Evolutionary conservation across 2,329 filamentous ascomycete species (phyloP).

Genomic region (Eutypella sp.): DNA sequence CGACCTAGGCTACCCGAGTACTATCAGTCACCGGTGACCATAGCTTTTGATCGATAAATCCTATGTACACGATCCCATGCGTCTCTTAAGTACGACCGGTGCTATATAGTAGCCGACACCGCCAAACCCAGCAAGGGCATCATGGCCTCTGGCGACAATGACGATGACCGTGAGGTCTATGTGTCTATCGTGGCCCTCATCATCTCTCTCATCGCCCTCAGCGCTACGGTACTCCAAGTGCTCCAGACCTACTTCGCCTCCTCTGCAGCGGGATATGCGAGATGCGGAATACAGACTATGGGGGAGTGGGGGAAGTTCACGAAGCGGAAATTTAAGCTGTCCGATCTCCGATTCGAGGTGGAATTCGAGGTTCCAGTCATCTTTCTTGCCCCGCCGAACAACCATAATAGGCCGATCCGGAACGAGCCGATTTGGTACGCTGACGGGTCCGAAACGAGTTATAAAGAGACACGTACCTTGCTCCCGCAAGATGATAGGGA

Average conservation of each 20-base stretch:
- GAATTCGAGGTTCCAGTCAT: constrained; percentile 19
- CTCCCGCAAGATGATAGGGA: constrained; percentile 4
- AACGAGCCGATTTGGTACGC: constrained; percentile 13
- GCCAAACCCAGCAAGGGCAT: too few species aligned
- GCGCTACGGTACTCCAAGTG: constrained; percentile 10
- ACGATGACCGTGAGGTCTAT: constrained; percentile 5
- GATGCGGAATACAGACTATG: constrained; percentile 12
- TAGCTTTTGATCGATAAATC: too few species aligned
- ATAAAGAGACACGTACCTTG: constrained; percentile 9
- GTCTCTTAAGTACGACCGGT: too few species aligned
- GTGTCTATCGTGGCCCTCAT: constrained; percentile 15
- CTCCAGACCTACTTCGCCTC: constrained; percentile 15
- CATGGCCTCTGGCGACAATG: background rate
- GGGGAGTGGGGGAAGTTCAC: constrained; percentile 15
- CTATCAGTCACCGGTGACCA: too few species aligned
- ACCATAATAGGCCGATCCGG: constrained; percentile 11
- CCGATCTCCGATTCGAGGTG: constrained; percentile 18
- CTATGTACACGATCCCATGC: too few species aligned
- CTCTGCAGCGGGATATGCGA: constrained; percentile 5
- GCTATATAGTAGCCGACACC: too few species aligned
- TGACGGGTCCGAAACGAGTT: constrained; percentile 12
- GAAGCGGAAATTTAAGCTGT: constrained; percentile 10
- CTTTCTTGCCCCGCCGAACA: constrained; percentile 14
- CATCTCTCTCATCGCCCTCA: constrained; percentile 14
- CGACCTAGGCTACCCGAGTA: too few species aligned